Conservation (phyloP, 1,139 yeast species). For the Sugiyamaella japonica region DNA sequence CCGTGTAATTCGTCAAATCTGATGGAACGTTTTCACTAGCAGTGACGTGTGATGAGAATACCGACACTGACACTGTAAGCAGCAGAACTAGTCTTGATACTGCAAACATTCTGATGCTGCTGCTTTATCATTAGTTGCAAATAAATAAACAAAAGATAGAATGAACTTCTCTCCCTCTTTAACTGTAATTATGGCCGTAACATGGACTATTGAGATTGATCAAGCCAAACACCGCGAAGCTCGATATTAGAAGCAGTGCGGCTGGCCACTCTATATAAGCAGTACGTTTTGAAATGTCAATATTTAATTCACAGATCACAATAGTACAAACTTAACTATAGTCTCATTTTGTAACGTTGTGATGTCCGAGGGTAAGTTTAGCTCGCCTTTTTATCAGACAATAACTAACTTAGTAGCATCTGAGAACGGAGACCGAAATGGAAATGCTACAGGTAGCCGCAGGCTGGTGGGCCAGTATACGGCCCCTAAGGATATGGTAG, state of each 20-base stretch:
- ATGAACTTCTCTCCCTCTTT: background rate
- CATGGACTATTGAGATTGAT: background rate
- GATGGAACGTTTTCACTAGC: conserved; percentile 2
- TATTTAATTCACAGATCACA: no score
- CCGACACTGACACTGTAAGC: background rate
- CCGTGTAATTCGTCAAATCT: conserved; percentile 46
- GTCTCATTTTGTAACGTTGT: background rate
- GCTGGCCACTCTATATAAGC: background rate
- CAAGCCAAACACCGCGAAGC: background rate
- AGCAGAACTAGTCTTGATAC: background rate
- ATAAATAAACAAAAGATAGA: background rate
- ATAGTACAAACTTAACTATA: background rate
- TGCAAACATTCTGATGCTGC: background rate
- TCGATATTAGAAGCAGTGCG: background rate
- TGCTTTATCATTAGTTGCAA: background rate
- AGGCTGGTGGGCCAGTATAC: conserved; percentile 38
- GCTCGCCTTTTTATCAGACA: background rate
- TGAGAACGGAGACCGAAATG: background rate
- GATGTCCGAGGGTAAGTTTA: conserved; percentile 9
- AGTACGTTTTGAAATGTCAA: background rate
- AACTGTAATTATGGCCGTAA: no score
- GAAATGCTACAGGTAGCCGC: background rate
- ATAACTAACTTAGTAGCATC: background rate
- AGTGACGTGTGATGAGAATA: background rate
- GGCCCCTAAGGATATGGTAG: conserved; percentile 35